Evolutionary conservation across 2,329 filamentous ascomycete species (phyloP).

Genomic region (Neonectria neomacrospora): DNA sequence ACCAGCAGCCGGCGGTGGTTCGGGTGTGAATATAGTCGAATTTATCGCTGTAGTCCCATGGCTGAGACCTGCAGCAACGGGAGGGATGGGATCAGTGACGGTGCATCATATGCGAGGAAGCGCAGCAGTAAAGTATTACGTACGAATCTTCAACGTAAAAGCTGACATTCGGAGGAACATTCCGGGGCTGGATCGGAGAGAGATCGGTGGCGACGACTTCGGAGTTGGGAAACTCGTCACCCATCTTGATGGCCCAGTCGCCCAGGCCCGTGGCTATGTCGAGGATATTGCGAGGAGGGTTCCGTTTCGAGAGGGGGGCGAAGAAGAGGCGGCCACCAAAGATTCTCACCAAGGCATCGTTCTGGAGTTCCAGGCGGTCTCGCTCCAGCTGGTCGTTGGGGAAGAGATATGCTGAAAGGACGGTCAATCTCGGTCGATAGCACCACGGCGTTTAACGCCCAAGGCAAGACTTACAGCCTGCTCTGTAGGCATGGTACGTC

Average conservation of each 20-base stretch:
- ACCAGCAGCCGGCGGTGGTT: conserved; percentile 61
- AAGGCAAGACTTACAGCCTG: conserved; percentile 55
- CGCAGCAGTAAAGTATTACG: conserved; percentile 27
- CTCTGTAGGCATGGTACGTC: conserved; percentile 60
- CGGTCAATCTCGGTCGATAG: conserved; percentile 16
- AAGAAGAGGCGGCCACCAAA: conserved; percentile 56
- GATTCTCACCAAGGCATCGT: conserved; percentile 51
- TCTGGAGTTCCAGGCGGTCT: conserved; percentile 56
- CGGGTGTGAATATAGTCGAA: conserved; percentile 67
- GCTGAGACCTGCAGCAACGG: conserved; percentile 54
- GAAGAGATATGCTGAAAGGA: conserved; percentile 55
- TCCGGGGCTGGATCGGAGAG: conserved; percentile 72
- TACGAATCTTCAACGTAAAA: conserved; percentile 77
- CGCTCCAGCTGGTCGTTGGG: conserved; percentile 58
- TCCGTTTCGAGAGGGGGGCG: conserved; percentile 52
- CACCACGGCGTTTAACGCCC: neutral
- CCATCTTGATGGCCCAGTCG: conserved; percentile 75
- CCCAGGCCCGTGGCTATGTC: conserved; percentile 60
- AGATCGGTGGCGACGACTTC: conserved; percentile 73
- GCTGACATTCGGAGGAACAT: conserved; percentile 77
- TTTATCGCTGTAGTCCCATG: conserved; percentile 64
- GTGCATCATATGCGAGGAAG: neutral
- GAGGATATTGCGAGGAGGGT: conserved; percentile 51
- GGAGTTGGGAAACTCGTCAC: conserved; percentile 68
- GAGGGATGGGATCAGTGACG: conserved; percentile 8